Evolutionary conservation across 257 asterid genomes (phyloP).

Genomic region (Ajuga chamaepitys): DNA sequence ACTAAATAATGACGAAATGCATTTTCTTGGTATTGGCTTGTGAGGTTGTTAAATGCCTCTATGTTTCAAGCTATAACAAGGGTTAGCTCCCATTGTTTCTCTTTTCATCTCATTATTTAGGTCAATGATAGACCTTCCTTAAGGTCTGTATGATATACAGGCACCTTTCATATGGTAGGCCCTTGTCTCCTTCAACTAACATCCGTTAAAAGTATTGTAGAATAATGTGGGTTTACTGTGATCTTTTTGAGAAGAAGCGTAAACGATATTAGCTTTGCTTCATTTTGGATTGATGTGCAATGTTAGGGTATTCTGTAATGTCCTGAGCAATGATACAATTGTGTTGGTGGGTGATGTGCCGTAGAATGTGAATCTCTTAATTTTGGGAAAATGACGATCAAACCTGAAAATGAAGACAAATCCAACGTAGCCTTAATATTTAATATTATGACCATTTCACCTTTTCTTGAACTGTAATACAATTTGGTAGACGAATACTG

Average conservation of each 20-base stretch:
- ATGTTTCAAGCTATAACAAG: not conserved
- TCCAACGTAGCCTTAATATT: too few relatives aligned
- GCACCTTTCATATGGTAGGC: not conserved
- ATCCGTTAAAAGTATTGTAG: not conserved
- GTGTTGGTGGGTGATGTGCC: not conserved
- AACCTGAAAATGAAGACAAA: not conserved
- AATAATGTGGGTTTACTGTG: not conserved
- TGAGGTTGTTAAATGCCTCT: too few relatives aligned
- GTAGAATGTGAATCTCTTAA: not conserved
- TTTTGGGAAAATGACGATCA: not conserved
- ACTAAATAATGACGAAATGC: too few relatives aligned
- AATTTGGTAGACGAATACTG: not conserved
- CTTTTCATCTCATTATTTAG: not conserved
- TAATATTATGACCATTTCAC: not conserved
- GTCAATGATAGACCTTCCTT: not conserved
- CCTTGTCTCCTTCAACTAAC: not conserved
- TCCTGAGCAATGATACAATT: not conserved
- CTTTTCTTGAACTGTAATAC: not conserved
- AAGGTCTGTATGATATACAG: not conserved
- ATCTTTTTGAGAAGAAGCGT: not conserved
- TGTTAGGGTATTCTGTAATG: not conserved
- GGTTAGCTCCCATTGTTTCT: not conserved
- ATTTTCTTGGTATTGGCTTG: too few relatives aligned
- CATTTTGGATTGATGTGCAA: not conserved
- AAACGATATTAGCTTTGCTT: not conserved